A percentile compares a stretch with the other conserved stretches of the same genome.
Evolutionary conservation across 2,329 filamentous ascomycete genomes (phyloP).

Genomic region (Exutisphaerella laricina): DNA sequence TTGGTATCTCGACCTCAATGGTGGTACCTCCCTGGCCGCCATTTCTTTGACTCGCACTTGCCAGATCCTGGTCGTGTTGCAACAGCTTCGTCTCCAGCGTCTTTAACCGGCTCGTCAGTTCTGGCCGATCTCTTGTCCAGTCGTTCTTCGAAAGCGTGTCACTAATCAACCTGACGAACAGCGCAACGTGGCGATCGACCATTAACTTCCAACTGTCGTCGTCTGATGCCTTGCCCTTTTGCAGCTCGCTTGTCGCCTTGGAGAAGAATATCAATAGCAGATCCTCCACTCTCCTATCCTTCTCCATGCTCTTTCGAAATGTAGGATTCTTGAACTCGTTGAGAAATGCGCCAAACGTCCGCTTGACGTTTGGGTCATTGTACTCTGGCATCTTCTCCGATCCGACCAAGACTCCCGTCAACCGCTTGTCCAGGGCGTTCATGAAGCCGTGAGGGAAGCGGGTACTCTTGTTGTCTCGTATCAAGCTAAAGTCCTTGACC

Average conservation of each 20-base stretch:
- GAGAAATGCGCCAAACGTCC: slow-evolving; percentile 90
- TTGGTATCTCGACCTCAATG: slow-evolving; percentile 73
- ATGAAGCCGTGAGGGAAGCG: slow-evolving; percentile 68
- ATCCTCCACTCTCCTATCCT: slow-evolving; percentile 88
- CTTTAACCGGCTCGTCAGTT: slow-evolving; percentile 70
- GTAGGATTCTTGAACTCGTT: slow-evolving; percentile 84
- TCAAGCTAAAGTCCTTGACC: slow-evolving; percentile 75
- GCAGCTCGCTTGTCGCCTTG: slow-evolving; percentile 83
- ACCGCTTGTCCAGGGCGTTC: slow-evolving; percentile 65
- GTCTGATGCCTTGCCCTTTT: slow-evolving; percentile 66
- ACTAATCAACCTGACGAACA: slow-evolving; percentile 84
- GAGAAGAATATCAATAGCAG: slow-evolving; percentile 95
- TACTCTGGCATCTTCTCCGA: slow-evolving; percentile 81
- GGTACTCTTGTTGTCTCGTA: slow-evolving; percentile 63
- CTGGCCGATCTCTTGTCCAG: slow-evolving; percentile 76
- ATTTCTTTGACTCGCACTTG: slow-evolving; percentile 53
- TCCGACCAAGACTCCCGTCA: slow-evolving; percentile 74
- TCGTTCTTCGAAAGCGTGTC: slow-evolving; percentile 76
- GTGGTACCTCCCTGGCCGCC: slow-evolving; percentile 57
- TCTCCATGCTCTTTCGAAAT: slow-evolving; percentile 87
- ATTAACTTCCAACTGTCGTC: slow-evolving; percentile 89
- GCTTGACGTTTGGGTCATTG: slow-evolving; percentile 82
- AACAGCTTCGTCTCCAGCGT: slow-evolving; percentile 90
- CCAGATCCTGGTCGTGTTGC: slow-evolving; percentile 86
- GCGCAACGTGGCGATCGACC: slow-evolving; percentile 87